A percentile compares a stretch with the other conserved stretches of the same genome.
Conservation (phyloP, 1,284 basidiomycete genomes). For the Blastosporella zonata region DNA sequence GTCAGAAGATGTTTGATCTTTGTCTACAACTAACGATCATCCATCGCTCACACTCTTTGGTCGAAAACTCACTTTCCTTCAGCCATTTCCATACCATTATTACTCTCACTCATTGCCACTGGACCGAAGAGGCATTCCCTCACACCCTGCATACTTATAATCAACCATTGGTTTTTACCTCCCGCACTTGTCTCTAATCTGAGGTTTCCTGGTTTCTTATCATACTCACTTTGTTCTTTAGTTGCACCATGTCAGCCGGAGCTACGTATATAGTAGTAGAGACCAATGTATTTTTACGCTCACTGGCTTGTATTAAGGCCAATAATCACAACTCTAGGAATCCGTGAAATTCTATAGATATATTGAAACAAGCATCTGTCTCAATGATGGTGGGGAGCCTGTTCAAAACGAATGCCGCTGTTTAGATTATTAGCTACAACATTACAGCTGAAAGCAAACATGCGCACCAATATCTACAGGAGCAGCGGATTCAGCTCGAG, state of each 20-base stretch:
- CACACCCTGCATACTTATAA: slow-evolving; percentile 31
- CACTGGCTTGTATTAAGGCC: slow-evolving; percentile 33
- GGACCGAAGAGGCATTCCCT: slow-evolving; percentile 36
- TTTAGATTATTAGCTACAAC: slow-evolving; percentile 15
- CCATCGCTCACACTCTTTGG: slow-evolving; percentile 18
- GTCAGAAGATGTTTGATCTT: slow-evolving; percentile 35
- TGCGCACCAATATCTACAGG: slow-evolving; percentile 77
- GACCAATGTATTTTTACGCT: slow-evolving; percentile 55
- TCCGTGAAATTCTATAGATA: not conserved
- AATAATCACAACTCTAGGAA: slow-evolving; percentile 23
- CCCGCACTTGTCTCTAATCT: slow-evolving; percentile 25
- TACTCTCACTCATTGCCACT: slow-evolving; percentile 20
- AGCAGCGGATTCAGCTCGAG: slow-evolving; percentile 15
- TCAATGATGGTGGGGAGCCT: slow-evolving; percentile 47
- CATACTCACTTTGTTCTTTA: slow-evolving; percentile 38
- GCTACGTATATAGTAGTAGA: slow-evolving; percentile 48
- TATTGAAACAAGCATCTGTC: not conserved
- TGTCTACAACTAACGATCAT: slow-evolving; percentile 18
- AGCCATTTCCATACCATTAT: slow-evolving; percentile 18
- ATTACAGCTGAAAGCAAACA: not conserved
- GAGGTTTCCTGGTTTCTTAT: slow-evolving; percentile 26
- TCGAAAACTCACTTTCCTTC: slow-evolving; percentile 18
- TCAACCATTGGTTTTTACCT: slow-evolving; percentile 31
- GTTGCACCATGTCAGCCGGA: slow-evolving; percentile 38
- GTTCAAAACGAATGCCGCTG: slow-evolving; percentile 80